Evolutionary conservation across 2,329 filamentous ascomycete species (phyloP), one percentile per base, ranked within the genome.

Genomic region (Myriosclerotinia scirpicola): DNA sequence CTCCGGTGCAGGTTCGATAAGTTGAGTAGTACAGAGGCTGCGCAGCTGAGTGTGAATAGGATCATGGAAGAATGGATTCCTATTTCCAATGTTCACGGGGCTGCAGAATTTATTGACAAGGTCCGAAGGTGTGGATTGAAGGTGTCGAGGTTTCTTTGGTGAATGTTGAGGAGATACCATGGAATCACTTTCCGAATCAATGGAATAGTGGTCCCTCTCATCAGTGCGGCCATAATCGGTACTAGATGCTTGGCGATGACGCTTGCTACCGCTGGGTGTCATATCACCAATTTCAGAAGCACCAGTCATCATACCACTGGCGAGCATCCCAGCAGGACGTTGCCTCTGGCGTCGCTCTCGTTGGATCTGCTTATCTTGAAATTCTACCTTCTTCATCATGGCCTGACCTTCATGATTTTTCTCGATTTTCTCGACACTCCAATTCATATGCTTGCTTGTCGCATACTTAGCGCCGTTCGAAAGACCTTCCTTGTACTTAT

Each of bases 21-120:
- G 58, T 20, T 38, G 58, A 5, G 12, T 34, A 14, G 5, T 22
- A n/a, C 11, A 50, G 34, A 61, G 58, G 0, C 9, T 50, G 34
- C 44, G 9, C n/a, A 61, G 8, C 36, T 50, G 20, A 2, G 5
- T 50, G 34, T 61, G 58, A 17, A 61, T 61, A 7, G 30, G 7
- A n/a, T 61, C 58, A 38, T 48, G 14, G 44, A 61, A 48, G 58
- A 61, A 61, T 3, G 58, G 58, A 38, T 40, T 56, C n/a, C n/a
- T 36, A 17, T 26, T 17, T 40, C n/a, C 54, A 12, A 61, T 40
- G 9, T 61, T 61, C n/a, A 20, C n/a, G 26, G 20, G 14, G n/a
- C n/a, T 22, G 46, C 58, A 61, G 44, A 61, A 61, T 20, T 61
- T 61, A 4, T 61, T 48, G 7, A 48, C 46, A 20, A 50, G 46